Base-by-base conservation (phyloP, 2,329 filamentous ascomycete species). In the Incumbomyces lentus region DNA sequence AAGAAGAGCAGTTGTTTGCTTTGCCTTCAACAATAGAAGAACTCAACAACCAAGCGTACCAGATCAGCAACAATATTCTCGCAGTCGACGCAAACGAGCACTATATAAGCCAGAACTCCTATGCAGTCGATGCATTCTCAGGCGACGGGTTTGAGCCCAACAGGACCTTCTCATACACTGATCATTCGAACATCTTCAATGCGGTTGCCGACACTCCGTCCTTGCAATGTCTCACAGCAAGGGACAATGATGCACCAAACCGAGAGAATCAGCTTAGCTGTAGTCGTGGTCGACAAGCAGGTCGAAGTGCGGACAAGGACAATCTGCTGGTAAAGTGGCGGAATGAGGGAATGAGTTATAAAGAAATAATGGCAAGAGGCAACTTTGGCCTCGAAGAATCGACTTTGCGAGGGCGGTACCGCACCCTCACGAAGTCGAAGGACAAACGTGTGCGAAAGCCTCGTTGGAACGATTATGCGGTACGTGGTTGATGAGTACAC, bases 331-430 rank as follows among this genome's bases (percentile, higher is more conserved):
- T 72, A 8, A 52, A 61, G 8, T 65, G 60, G 48, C 70, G 70
- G 49, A 58, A 56, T 3, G 56, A 59, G 7, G 68, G 68, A 0
- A 57, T 68, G 18, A 70, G 68, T 1, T 72, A 72, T 58, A 69
- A 66, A 46, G 63, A 70, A 8, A 72, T 72, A 53, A 71, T 70
- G 49, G 58, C 59, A 17, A 54, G 61, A 2, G 66, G 67, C 1
- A 58, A 59, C 0, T 70, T 71, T 49, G 62, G 60, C 18, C 68
- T 71, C 49, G 68, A 69, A 1, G 69, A 72, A 45, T 72, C 69
- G 3, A 72, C 69, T 1, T 58, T 72, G 2, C 64, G 69, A 19
- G 69, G 69, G 1, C 61, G 69, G 16, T 71, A 65, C 46, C 64
- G 69, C 22, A 70, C 65, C 2, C 54, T 72, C 16, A 72, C 68